Evolutionary conservation across 2,329 filamentous ascomycete genomes (phyloP), one percentile per base, ranked within the genome.

Genomic region (Cercospora beticola): DNA sequence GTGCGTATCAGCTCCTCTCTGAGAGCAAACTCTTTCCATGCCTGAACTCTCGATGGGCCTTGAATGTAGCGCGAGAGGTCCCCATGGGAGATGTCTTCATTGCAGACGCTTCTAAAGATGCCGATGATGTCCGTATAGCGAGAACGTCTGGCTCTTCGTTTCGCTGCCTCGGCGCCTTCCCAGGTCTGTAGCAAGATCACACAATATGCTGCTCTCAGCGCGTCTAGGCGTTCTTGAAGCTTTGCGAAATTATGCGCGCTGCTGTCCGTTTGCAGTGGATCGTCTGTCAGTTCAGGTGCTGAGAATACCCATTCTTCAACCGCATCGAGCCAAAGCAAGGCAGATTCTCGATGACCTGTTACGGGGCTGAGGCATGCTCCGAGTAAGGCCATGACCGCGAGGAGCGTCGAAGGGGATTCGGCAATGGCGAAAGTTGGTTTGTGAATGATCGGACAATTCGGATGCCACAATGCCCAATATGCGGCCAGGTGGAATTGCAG

Each of bases 231-330:
- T 30, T 65, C 31, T 4, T 31, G 40, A 1, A 65, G 62, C 16
- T 9, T 16, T 6, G 12, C 30, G 1, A 7, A 10, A 23, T 43
- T 14, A 1, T 57, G 12, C 7, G 8, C 14, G n/a, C 21, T 12
- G n/a, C 1, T 10, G 2, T 59, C 36, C 5, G 28, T 36, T 58
- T 30, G 49, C 28, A 65, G 49, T 30, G 52, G 30, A 40, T 65
- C 62, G 21, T 65, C 62, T 28, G 30, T 33, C 28, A 65, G 31
- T 16, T 65, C 62, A 7, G 49, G 31, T 9, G 62, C 52, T 16
- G 49, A 58, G 31, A 65, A 65, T 21, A 65, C 62, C 49, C 62
- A 65, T 26, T 65, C 62, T 36, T 65, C 62, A 7, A 65, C 52
- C 10, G 62, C 3, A n/a, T 65, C 62, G 18, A 65, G 52, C 62